Evolutionary conservation across 2,329 filamentous ascomycete species (phyloP), one percentile per base, ranked within the genome.

Genomic region (Neocatenulostroma microsporum): DNA sequence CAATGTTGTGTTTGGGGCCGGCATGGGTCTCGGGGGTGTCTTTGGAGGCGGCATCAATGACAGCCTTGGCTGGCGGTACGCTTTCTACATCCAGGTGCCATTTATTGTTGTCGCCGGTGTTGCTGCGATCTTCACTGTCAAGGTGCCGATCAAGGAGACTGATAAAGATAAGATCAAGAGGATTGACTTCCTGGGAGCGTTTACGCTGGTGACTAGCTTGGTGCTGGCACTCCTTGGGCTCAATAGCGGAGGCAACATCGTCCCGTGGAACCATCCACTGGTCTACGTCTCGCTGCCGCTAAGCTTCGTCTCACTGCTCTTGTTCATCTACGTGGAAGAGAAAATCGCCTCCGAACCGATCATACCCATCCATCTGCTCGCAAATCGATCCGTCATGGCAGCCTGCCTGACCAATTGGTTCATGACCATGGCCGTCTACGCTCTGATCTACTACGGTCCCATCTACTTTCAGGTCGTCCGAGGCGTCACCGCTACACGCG

Each of bases 21-120:
- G 88, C 2, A 80, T 83, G 45, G 88, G 86, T 54, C 62, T 89
- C 1, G 87, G 87, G 20, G 86, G 86, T 28, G 70, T 94, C 2
- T 82, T 91, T 54, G 87, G 87, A 17, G 87, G 87, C 1, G 72
- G 82, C 51, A 69, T 91, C 46, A 82, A 88, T 49, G 86, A 93
- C 63, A 67, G 56, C 31, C 66, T 74, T 57, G 80, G 80, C 13
- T 88, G 83, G 83, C 68, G 83, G 37, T 73, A 78, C 58, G 83
- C 83, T 0, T 87, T 87, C 55, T 65, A 84, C 25, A 63, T 80
- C 6, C 84, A 88, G 55, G 73, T 93, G 0, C 87, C 87, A 0
- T 78, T 87, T n/a, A 71, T 84, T 4, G 55, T 86, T 7, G 45
- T 86, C 1, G 88, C 84, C 0, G 78, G 78, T 12, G 43, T 56